Evolutionary conservation across 2,329 filamentous ascomycete genomes (phyloP).

Genomic region (Colletotrichum eleusines): DNA sequence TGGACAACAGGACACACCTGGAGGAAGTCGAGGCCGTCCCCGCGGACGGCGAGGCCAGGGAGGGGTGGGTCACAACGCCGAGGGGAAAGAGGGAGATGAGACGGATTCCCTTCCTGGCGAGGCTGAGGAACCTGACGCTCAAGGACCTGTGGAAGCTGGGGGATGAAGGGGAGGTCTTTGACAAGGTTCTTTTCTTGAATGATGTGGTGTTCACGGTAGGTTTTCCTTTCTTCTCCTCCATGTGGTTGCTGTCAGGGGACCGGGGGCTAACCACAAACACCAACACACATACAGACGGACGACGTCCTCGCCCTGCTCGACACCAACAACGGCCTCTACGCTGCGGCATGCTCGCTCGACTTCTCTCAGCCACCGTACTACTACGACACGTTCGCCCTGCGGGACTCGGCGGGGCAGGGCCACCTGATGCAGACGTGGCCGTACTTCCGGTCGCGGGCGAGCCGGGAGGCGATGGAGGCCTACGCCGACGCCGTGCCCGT

Average conservation of each 20-base stretch:
- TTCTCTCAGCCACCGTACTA: slow-evolving; percentile 65
- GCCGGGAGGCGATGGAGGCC: slow-evolving; percentile 65
- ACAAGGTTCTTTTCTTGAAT: slow-evolving; percentile 72
- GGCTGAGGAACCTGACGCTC: slow-evolving; percentile 73
- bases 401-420: slow-evolving; percentile 64
- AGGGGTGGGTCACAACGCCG: slow-evolving; percentile 75
- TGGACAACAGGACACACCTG: slow-evolving; percentile 70
- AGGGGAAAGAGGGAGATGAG: slow-evolving; percentile 66
- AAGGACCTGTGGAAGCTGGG: slow-evolving; percentile 66
- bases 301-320: slow-evolving; percentile 68
- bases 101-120: slow-evolving; percentile 77
- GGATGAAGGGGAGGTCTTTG: slow-evolving; percentile 63
- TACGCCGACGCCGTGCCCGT: slow-evolving; percentile 61
- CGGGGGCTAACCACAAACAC: not conserved
- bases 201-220: slow-evolving; percentile 72
- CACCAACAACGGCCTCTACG: slow-evolving; percentile 70
- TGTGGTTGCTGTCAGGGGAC: not conserved
- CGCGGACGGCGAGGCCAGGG: slow-evolving; percentile 48
- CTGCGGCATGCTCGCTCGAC: slow-evolving; percentile 72
- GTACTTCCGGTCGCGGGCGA: slow-evolving; percentile 65
- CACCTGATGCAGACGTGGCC: slow-evolving; percentile 69
- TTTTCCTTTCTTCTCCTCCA: not conserved
- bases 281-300: slow-evolving; percentile 54
- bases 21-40: slow-evolving; percentile 60
- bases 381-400: slow-evolving; percentile 74